A percentile compares a stretch with the other conserved stretches of the same genome.
Conservation (phyloP, 805 yeast species). For the Nakazawaea peltata region DNA sequence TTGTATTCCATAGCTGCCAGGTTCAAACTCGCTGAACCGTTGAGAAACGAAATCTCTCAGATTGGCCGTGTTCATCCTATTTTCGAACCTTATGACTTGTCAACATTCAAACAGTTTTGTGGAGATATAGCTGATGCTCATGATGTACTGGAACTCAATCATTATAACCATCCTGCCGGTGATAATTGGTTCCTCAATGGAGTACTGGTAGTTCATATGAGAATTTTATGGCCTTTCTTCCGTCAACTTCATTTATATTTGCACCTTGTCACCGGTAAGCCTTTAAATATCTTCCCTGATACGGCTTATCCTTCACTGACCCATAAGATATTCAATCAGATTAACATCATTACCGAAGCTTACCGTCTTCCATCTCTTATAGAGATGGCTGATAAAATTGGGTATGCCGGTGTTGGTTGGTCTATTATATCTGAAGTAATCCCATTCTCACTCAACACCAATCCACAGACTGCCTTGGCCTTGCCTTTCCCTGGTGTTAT, state of each 20-base stretch:
- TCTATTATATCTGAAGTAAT: constrained; percentile 19
- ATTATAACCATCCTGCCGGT: no score
- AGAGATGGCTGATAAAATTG: constrained; percentile 12
- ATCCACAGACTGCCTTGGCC: constrained; percentile 17
- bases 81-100: no score
- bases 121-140: no score
- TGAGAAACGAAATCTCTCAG: no score
- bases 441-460: constrained; percentile 15
- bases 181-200: constrained; percentile 8
- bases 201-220: neutral
- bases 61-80: no score
- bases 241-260: constrained; percentile 19
- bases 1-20: no score
- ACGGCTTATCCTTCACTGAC: constrained; percentile 6
- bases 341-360: neutral
- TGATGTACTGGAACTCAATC: no score
- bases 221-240: constrained; percentile 9
- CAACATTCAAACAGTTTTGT: no score
- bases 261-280: no score
- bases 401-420: constrained; percentile 5
- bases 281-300: constrained; percentile 21
- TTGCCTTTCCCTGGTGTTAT: constrained; percentile 48
- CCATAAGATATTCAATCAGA: neutral
- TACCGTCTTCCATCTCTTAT: neutral
- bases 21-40: no score